A percentile compares a stretch with the other conserved stretches of the same genome.
Evolutionary conservation across 106 monocot genomes (phyloP).

Genomic region (Allium sativum): DNA sequence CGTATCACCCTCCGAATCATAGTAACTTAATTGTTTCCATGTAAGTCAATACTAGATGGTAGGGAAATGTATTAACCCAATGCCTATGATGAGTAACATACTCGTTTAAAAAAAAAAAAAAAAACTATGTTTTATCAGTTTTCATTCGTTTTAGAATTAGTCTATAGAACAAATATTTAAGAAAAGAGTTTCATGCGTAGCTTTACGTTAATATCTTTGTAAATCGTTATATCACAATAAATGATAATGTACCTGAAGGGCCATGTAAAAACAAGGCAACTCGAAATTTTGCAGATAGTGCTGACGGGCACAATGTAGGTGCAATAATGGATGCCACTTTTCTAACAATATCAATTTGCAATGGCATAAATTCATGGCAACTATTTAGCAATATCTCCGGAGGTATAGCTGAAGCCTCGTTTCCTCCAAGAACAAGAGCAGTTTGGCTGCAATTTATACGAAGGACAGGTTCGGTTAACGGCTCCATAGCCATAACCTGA

Average conservation of each 20-base stretch:
- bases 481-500: conserved; percentile 78
- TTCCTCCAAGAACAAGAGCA: conserved; percentile 74
- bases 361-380: conserved; percentile 25
- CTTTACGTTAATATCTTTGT: too few species aligned
- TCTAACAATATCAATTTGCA: conserved; percentile 60
- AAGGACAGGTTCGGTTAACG: conserved; percentile 54
- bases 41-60: too few species aligned
- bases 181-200: too few species aligned
- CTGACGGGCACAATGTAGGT: conserved; percentile 58
- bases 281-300: conserved; percentile 58
- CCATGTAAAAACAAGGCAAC: conserved; percentile 72
- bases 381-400: conserved; percentile 36
- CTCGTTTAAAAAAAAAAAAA: too few species aligned
- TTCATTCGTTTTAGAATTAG: too few species aligned
- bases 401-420: conserved; percentile 64
- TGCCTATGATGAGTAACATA: too few species aligned
- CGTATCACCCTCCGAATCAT: too few species aligned
- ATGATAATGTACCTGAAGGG: conserved; percentile 38
- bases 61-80: too few species aligned
- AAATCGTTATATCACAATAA: too few species aligned
- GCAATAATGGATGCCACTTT: conserved; percentile 49
- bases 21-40: too few species aligned
- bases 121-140: too few species aligned
- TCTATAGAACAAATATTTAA: too few species aligned
- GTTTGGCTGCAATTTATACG: conserved; percentile 56